phyloP scores from a whole-genome alignment of 192 early-diverging fungal species.

The Coemansia sp. region DNA sequence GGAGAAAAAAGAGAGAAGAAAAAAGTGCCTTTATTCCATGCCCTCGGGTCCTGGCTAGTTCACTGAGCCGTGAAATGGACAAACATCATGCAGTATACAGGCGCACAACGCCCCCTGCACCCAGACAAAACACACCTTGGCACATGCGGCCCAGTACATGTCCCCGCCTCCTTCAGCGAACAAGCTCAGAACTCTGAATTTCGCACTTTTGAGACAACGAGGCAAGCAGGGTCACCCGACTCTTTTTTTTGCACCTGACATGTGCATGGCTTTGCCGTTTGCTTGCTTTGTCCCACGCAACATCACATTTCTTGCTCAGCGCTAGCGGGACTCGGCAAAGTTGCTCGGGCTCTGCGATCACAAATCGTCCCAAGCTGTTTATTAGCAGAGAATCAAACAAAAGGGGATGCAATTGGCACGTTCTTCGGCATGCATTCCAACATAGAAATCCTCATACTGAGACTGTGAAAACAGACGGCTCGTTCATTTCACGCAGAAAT shows the following conservation, averaged over 20 bases:
- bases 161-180: constrained; percentile 27
- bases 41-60: no score
- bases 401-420: not conserved
- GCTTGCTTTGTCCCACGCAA: not conserved
- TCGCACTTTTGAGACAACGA: not conserved
- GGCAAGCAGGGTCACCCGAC: constrained; percentile 9
- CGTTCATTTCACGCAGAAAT: not conserved
- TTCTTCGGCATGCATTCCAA: not conserved
- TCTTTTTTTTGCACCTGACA: not conserved
- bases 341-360: not conserved
- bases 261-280: not conserved
- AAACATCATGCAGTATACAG: not conserved
- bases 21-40: not conserved
- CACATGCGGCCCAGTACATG: not conserved
- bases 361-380: not conserved
- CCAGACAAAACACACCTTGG: not conserved
- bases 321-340: not conserved
- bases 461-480: not conserved
- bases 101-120: not conserved
- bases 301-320: not conserved
- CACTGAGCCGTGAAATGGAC: not conserved
- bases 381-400: not conserved
- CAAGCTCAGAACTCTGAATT: constrained; percentile 50
- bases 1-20: not conserved
- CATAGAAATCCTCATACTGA: not conserved